These are phyloP conservation scores for Alternaria sp. DNA, from an alignment of 2,329 filamentous ascomycete genomes.

Conservation along the genomic window DNA sequence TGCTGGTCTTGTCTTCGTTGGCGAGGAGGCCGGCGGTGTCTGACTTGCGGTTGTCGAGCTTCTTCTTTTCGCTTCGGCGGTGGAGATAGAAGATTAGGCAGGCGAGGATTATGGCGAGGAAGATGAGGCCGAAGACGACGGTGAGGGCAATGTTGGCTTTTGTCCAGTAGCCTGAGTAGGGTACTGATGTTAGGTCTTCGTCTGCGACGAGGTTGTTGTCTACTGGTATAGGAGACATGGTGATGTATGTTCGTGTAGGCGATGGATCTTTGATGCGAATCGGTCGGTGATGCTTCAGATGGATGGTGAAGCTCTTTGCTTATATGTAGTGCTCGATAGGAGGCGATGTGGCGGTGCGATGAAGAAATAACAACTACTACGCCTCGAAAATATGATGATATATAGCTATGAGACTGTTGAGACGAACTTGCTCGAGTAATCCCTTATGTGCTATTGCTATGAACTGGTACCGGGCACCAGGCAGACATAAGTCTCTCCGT, in stretches of 20 bases:
- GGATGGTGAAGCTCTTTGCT: not conserved
- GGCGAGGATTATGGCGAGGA: conserved; percentile 25
- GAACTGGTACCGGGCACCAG: conserved; percentile 20
- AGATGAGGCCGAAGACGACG: conserved; percentile 32
- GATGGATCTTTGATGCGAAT: not conserved
- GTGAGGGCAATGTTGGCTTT: conserved; percentile 36
- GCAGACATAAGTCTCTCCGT: conserved; percentile 32
- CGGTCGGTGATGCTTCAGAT: not conserved
- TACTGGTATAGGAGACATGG: conserved; percentile 37
- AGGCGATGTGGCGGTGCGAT: conserved; percentile 15
- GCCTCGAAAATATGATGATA: conserved; percentile 27
- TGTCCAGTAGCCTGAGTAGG: conserved; percentile 27
- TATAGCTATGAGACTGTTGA: conserved; percentile 10
- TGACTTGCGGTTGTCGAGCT: conserved; percentile 25
- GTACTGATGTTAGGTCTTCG: conserved; percentile 11
- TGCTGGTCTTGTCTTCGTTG: conserved; percentile 39
- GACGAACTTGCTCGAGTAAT: conserved; percentile 16
- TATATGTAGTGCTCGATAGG: not conserved
- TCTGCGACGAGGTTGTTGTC: conserved; percentile 17
- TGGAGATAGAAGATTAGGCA: conserved; percentile 30
- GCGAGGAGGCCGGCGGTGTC: conserved; percentile 34
- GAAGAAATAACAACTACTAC: conserved; percentile 18
- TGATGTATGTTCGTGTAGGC: not conserved
- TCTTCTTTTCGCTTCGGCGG: conserved; percentile 31
- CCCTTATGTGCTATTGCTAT: conserved; percentile 1